A percentile compares a stretch with the other conserved stretches of the same genome.
Evolutionary conservation across 306 rosid species (phyloP).

Genomic region (Cyamopsis tetragonoloba): DNA sequence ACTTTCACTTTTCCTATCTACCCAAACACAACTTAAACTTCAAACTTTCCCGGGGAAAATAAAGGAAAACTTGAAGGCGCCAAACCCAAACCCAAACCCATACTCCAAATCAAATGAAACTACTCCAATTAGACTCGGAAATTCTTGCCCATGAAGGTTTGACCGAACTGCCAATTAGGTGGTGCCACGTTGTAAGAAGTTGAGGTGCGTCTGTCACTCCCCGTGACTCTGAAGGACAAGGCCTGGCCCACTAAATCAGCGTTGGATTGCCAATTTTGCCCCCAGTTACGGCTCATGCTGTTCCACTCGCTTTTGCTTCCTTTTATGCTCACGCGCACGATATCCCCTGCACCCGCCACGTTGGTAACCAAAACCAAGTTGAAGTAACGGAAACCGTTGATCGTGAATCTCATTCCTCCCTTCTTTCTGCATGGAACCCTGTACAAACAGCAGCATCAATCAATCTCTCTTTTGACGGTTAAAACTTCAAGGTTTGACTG

Average conservation of each 20-base stretch:
- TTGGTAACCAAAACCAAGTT: constrained; percentile 69
- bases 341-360: constrained; percentile 88
- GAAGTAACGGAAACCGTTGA: constrained; percentile 82
- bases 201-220: constrained; percentile 68
- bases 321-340: constrained; percentile 59
- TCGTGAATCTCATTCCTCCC: constrained; percentile 68
- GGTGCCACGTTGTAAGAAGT: constrained; percentile 70
- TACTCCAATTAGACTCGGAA: constrained; percentile 50
- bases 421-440: constrained; percentile 64
- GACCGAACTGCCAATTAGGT: constrained; percentile 72
- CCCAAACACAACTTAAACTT: constrained; percentile 32
- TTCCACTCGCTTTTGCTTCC: constrained; percentile 60
- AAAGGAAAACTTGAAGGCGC: constrained; percentile 39
- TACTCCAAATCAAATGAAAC: background rate
- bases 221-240: constrained; percentile 66
- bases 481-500: constrained; percentile 16
- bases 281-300: constrained; percentile 82
- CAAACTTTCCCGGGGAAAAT: constrained; percentile 59
- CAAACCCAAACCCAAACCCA: constrained; percentile 12
- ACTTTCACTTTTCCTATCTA: constrained; percentile 14
- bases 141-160: constrained; percentile 72
- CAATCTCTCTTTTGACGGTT: background rate
- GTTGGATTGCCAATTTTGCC: constrained; percentile 92
- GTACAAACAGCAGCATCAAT: background rate
- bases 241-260: constrained; percentile 63